phyloP scores from a whole-genome alignment of 352 stramenopile species.

The Phytopythium boreale region DNA sequence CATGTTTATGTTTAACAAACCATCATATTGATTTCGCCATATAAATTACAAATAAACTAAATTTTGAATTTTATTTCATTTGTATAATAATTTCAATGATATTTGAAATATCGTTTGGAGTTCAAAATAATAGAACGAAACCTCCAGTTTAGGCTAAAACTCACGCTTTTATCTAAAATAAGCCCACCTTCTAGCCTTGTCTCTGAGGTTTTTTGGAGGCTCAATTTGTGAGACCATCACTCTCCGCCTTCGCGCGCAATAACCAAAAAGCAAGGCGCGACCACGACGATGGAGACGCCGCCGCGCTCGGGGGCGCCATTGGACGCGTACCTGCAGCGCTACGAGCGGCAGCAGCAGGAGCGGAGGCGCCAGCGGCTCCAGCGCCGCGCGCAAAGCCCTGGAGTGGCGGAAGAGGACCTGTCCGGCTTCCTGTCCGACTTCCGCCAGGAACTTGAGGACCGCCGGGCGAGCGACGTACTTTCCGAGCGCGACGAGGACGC shows the following conservation, averaged over 20 bases:
- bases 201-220: not conserved
- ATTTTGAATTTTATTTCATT: no score
- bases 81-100: no score
- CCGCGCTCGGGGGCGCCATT: constrained; percentile 19
- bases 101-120: no score
- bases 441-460: constrained; percentile 8
- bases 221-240: not conserved
- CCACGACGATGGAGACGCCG: constrained; percentile 22
- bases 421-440: constrained; percentile 23
- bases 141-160: not conserved
- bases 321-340: constrained; percentile 45
- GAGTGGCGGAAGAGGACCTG: constrained; percentile 22
- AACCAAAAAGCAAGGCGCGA: constrained; percentile 4
- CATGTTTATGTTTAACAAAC: no score
- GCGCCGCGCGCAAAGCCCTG: constrained; percentile 13
- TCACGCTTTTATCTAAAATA: not conserved
- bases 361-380: constrained; percentile 17
- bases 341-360: constrained; percentile 49
- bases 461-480: not conserved
- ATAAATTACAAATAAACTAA: no score
- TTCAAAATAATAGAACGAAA: no score
- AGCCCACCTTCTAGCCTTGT: not conserved
- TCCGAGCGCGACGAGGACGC: not conserved
- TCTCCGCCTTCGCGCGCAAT: constrained; percentile 1
- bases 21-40: no score